Conservation (phyloP, 306 rosid genomes). For the Coriaria nepalensis region DNA sequence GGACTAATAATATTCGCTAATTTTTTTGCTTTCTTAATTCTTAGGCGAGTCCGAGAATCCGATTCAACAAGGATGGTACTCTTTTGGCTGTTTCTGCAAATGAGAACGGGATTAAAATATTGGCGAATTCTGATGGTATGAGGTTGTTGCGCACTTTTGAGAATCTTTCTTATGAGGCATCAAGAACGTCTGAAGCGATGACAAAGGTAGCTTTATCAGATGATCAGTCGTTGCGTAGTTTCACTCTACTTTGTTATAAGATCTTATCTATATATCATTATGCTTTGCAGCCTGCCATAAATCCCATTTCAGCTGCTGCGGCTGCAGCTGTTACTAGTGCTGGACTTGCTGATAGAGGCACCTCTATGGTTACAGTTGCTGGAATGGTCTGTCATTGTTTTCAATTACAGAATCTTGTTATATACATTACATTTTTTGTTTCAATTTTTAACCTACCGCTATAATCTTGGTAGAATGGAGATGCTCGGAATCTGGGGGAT, state of each 20-base stretch:
- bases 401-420: background rate
- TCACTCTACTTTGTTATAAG: conserved; percentile 2
- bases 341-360: conserved; percentile 61
- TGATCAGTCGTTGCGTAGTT: conserved; percentile 4
- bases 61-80: conserved; percentile 92
- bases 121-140: conserved; percentile 68
- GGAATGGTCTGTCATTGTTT: conserved; percentile 60
- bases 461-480: conserved; percentile 61
- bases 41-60: conserved; percentile 91
- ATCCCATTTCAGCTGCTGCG: conserved; percentile 61
- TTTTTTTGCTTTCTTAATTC: conserved; percentile 18
- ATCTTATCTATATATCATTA: conserved; percentile 11
- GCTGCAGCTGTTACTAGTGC: conserved; percentile 48
- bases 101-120: conserved; percentile 76
- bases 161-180: conserved; percentile 55
- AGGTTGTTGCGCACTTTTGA: conserved; percentile 51
- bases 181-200: conserved; percentile 71
- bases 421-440: background rate
- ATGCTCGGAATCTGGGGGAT: conserved; percentile 74
- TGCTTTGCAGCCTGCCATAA: conserved; percentile 58
- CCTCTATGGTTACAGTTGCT: conserved; percentile 51
- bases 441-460: conserved; percentile 6
- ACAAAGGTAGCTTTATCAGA: conserved; percentile 46
- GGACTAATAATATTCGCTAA: conserved; percentile 14
- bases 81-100: conserved; percentile 87